phyloP scores from a whole-genome alignment of 495 filamentous ascomycete genomes.

The Podospora australis region DNA sequence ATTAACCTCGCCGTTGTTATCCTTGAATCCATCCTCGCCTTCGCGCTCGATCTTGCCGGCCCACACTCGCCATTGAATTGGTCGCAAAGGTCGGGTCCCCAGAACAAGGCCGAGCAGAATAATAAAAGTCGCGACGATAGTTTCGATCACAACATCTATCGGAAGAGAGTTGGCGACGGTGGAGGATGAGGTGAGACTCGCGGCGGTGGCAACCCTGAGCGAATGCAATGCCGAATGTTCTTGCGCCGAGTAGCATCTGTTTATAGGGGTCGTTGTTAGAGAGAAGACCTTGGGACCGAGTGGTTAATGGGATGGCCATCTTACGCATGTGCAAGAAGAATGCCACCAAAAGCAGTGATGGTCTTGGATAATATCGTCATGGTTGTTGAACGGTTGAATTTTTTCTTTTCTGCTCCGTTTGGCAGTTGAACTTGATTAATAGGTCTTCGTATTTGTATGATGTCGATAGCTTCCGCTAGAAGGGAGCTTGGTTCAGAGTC shows the following conservation, averaged over 20 bases:
- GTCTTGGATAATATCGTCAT: slow-evolving; percentile 65
- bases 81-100: slow-evolving; percentile 61
- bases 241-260: slow-evolving; percentile 77
- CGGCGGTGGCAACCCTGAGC: slow-evolving; percentile 43
- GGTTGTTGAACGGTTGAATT: background rate
- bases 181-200: slow-evolving; percentile 37
- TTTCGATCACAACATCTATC: slow-evolving; percentile 72
- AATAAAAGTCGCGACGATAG: slow-evolving; percentile 61
- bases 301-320: slow-evolving; percentile 22
- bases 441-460: too few relatives aligned
- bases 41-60: slow-evolving; percentile 75
- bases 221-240: slow-evolving; percentile 70
- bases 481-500: too few relatives aligned
- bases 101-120: slow-evolving; percentile 66
- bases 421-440: too few relatives aligned
- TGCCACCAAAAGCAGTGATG: slow-evolving; percentile 56
- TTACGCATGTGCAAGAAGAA: slow-evolving; percentile 70
- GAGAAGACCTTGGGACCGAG: too few relatives aligned
- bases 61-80: slow-evolving; percentile 78
- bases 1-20: slow-evolving; percentile 55
- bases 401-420: too few relatives aligned
- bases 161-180: slow-evolving; percentile 46
- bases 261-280: slow-evolving; percentile 4
- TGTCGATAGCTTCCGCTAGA: too few relatives aligned
- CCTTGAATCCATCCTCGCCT: slow-evolving; percentile 61